Percentiles rank a stretch among this genome's conserved stretches.
phyloP scores from a whole-genome alignment of 352 stramenopile genomes.

The Phytopythium kandeliae region DNA sequence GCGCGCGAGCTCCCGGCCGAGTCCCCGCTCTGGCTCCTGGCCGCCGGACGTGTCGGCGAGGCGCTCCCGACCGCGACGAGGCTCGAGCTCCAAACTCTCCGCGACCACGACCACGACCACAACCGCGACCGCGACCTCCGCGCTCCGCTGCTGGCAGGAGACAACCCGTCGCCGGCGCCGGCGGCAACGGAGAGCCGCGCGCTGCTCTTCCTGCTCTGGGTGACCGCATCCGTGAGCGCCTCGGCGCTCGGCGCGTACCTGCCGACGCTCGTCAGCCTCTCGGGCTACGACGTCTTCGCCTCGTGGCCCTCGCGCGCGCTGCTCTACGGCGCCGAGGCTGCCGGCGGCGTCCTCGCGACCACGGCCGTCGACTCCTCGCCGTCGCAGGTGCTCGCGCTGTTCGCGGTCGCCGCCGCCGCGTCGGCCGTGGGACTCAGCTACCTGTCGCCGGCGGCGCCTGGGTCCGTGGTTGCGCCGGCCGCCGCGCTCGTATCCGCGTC shows the following conservation, averaged over 20 bases:
- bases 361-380: constrained; percentile 6
- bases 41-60: constrained; percentile 21
- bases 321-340: constrained; percentile 13
- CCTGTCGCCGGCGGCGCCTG: constrained; percentile 8
- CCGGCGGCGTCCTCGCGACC: constrained; percentile 13
- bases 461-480: constrained; percentile 3
- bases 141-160: too few relatives aligned
- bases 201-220: too few relatives aligned
- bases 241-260: constrained; percentile 21
- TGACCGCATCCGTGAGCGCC: constrained; percentile 13
- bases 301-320: constrained; percentile 11
- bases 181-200: too few relatives aligned
- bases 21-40: constrained; percentile 39
- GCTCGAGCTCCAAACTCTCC: too few relatives aligned
- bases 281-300: constrained; percentile 26
- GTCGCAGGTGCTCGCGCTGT: constrained; percentile 10
- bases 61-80: too few relatives aligned
- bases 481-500: background rate
- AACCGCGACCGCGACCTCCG: too few relatives aligned
- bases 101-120: too few relatives aligned
- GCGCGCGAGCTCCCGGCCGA: constrained; percentile 23
- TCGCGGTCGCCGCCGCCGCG: constrained; percentile 8
- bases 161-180: too few relatives aligned
- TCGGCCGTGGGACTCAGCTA: constrained; percentile 10
- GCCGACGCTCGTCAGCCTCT: constrained; percentile 21